phyloP scores from a whole-genome alignment of 805 yeast species.

The Barnettozyma sucrosica region DNA sequence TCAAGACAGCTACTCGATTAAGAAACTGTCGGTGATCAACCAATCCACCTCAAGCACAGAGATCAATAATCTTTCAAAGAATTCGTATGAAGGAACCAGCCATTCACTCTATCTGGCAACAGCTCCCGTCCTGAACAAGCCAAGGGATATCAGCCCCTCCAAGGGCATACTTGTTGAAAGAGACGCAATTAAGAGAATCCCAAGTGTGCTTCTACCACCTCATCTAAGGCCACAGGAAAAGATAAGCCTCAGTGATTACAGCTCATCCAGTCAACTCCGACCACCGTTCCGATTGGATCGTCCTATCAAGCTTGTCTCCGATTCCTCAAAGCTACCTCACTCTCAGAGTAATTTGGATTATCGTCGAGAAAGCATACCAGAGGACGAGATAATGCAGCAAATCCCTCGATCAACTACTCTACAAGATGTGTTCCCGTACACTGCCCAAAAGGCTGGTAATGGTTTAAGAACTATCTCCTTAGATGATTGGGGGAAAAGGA shows the following conservation, averaged over 20 bases:
- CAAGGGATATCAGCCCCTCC: slow-evolving; percentile 3
- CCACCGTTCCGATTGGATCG: neutral
- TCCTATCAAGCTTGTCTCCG: neutral
- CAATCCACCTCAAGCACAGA: slow-evolving; percentile 19
- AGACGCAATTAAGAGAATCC: slow-evolving; percentile 25
- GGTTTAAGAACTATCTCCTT: slow-evolving; percentile 20
- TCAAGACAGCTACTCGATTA: slow-evolving; percentile 13
- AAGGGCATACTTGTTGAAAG: slow-evolving; percentile 18
- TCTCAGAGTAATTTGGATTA: slow-evolving; percentile 1
- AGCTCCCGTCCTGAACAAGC: slow-evolving; percentile 14
- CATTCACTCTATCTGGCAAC: neutral
- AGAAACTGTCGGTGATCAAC: slow-evolving; percentile 20
- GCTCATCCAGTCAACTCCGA: neutral
- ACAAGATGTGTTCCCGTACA: slow-evolving; percentile 13
- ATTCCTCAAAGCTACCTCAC: neutral
- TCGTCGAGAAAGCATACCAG: slow-evolving; percentile 11
- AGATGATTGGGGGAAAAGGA: slow-evolving; percentile 19
- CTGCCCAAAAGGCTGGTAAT: neutral
- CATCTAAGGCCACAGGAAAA: slow-evolving; percentile 21
- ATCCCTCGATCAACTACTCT: slow-evolving; percentile 21
- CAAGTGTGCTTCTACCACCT: slow-evolving; percentile 24
- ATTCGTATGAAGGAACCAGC: neutral
- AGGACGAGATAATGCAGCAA: slow-evolving; percentile 13
- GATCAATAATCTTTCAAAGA: slow-evolving; percentile 6
- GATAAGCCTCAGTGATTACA: neutral